phyloP scores from a whole-genome alignment of 176 grass and related monocot species.

The Eleusine coracana region DNA sequence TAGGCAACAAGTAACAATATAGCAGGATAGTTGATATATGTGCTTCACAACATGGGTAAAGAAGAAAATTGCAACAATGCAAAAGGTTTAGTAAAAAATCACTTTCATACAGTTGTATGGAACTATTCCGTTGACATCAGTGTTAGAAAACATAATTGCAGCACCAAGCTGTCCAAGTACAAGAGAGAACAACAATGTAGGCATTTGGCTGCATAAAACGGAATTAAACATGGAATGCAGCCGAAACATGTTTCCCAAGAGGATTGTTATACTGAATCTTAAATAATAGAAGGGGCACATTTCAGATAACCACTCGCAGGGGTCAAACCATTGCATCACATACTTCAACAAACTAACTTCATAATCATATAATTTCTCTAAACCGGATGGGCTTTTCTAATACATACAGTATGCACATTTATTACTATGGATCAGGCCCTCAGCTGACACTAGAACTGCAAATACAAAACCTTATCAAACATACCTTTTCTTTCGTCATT shows the following conservation, averaged over 20 bases:
- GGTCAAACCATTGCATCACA: not conserved
- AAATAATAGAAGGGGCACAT: not conserved
- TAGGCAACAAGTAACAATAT: not conserved
- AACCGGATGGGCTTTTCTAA: not conserved
- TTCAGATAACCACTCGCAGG: not conserved
- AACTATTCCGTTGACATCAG: constrained; percentile 15
- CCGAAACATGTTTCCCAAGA: not conserved
- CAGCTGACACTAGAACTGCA: not conserved
- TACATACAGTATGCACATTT: not conserved
- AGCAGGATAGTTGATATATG: not conserved
- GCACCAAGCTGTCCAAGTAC: not conserved
- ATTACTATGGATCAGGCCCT: not conserved
- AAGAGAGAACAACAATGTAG: not conserved
- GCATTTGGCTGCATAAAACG: not conserved
- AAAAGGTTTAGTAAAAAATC: not conserved
- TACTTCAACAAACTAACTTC: constrained; percentile 5
- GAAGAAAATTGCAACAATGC: not conserved
- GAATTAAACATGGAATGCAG: not conserved
- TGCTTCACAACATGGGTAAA: not conserved
- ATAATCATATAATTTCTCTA: constrained; percentile 1
- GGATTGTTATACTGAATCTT: not conserved
- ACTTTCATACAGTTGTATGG: not conserved
- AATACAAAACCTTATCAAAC: too few species aligned
- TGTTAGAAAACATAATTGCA: constrained; percentile 12
- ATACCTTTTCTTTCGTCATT: not conserved